Percentiles rank a stretch among this genome's conserved stretches.
Evolutionary conservation across 208 protist genomes (phyloP).

Genomic region (Tritrichomonas foetus): DNA sequence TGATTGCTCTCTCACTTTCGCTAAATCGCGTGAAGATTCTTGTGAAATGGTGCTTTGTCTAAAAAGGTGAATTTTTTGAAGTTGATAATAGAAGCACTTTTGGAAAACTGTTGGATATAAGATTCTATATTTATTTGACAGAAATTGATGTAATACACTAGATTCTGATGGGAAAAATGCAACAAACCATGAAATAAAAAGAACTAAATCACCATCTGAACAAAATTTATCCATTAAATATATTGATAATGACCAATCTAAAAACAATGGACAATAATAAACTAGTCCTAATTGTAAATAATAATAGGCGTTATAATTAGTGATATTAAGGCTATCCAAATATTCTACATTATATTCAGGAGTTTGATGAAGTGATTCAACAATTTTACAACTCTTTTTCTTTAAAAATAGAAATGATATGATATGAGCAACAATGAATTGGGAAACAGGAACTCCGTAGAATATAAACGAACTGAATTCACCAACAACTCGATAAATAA

Average conservation of each 20-base stretch:
- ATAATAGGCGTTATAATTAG: neutral
- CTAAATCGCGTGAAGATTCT: neutral
- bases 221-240: neutral
- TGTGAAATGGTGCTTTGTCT: neutral
- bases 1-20: neutral
- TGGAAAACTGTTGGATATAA: neutral
- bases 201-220: neutral
- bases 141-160: neutral
- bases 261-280: neutral
- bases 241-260: neutral
- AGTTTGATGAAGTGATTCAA: too few relatives aligned
- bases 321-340: neutral
- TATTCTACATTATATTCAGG: neutral
- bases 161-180: neutral
- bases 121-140: neutral
- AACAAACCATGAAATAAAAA: neutral
- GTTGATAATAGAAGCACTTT: neutral
- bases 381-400: too few relatives aligned
- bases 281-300: neutral
- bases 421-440: too few relatives aligned
- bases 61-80: neutral
- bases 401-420: too few relatives aligned
- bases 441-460: too few relatives aligned
- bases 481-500: too few relatives aligned
- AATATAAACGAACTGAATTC: too few relatives aligned